Base-by-base conservation (phyloP, 2,329 filamentous ascomycete species). In the Ustilaginoidea virens region DNA sequence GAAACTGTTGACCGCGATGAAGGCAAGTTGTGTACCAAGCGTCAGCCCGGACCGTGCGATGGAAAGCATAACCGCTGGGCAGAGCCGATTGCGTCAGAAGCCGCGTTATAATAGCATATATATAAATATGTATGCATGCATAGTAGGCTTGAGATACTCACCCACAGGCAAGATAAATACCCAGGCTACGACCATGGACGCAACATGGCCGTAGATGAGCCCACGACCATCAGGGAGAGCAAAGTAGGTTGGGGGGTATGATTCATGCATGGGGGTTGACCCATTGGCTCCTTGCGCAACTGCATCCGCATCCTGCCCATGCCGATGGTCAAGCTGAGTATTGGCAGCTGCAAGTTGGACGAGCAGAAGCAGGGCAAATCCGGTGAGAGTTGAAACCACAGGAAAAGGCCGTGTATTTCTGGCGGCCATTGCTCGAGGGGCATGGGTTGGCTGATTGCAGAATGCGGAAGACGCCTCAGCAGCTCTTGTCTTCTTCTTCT, bases 11-110 rank as follows among this genome's bases (percentile, higher is more conserved):
- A 64, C 48, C 2, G 62, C 54, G 24, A 80, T 50, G 48, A 87
- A 86, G 7, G 61, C 36, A 35, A 85, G 64, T 45, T 93, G 86
- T 1, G 63, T 53, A 1, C 65, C 59, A 2, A 92, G 60, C 1
- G 76, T 76, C 42, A 79, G 74, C 36, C 78, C 69, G 24, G 86
- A 94, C 35, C 70, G 72, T 20, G 78, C 77, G 37, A 93, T 62
- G 31, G 83, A 92, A 38, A 96, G 63, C 74, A 94, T 82, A 27
- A 92, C 75, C 39, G 72, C 82, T 90, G 41, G 41, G 33, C 23
- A 14, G 11, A 19, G 7, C 10, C 7, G 15, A 7, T 22, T 35
- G 23, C 11, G 26, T 34, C 17, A 34, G 33, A 17, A 17, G 10
- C 15, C 16, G 14, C 5, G 21, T 22, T 18, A 18, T 25, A 17